Percentiles rank a stretch among this genome's conserved stretches.
Evolutionary conservation across 2,329 filamentous ascomycete genomes (phyloP).

Genomic region (Microcera coccophila): DNA sequence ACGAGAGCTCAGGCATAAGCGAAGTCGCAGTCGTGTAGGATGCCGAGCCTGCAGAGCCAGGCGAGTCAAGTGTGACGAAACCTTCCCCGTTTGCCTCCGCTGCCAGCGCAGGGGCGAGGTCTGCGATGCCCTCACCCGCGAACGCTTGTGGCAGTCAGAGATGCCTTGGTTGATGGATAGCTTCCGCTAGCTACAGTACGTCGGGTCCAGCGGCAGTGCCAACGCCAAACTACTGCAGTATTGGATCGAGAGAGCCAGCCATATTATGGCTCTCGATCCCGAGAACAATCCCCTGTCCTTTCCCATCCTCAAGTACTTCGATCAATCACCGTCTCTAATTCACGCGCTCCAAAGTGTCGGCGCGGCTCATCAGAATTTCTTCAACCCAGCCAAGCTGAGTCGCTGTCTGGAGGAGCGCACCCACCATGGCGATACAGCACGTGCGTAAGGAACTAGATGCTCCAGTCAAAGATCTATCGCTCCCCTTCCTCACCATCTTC

Average conservation of each 20-base stretch:
- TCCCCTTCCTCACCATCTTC: slow-evolving; percentile 1
- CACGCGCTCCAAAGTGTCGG: slow-evolving; percentile 7
- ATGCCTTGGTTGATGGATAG: too few relatives aligned
- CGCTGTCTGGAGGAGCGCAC: slow-evolving; percentile 3
- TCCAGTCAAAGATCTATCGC: background rate
- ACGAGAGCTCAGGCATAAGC: too few relatives aligned
- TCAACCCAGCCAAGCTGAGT: background rate
- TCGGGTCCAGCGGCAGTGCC: too few relatives aligned
- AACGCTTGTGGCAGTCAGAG: slow-evolving; percentile 1
- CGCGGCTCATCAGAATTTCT: slow-evolving; percentile 3
- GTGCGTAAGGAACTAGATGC: background rate
- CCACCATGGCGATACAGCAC: background rate
- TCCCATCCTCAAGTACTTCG: background rate
- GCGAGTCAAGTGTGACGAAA: slow-evolving; percentile 4
- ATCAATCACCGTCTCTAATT: background rate
- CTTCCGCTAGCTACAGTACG: too few relatives aligned
- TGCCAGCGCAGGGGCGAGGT: slow-evolving; percentile 1
- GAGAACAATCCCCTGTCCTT: slow-evolving; percentile 5
- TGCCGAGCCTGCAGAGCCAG: slow-evolving; percentile 1
- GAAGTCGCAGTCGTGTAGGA: too few relatives aligned
- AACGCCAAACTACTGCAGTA: slow-evolving; percentile 2
- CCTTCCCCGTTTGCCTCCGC: slow-evolving; percentile 1
- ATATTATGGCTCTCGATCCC: slow-evolving; percentile 5
- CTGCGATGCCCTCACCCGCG: background rate
- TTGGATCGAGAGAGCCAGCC: slow-evolving; percentile 4